A percentile compares a stretch with the other conserved stretches of the same genome.
Evolutionary conservation across 2,329 filamentous ascomycete genomes (phyloP).

Genomic region (Alternaria sp.): DNA sequence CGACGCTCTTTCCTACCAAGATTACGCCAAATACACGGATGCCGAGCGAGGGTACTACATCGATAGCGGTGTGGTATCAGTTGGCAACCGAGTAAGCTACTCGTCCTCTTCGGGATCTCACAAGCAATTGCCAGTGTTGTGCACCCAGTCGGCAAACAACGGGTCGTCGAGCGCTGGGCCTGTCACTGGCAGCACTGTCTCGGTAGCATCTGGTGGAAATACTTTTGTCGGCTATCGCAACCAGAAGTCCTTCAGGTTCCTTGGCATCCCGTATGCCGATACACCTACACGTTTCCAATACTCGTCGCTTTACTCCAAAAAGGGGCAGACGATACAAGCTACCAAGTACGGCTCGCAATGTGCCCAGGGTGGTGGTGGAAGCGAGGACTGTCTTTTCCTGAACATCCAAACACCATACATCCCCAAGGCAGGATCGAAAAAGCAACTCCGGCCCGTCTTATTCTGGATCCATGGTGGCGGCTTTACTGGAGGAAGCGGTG

Average conservation of each 20-base stretch:
- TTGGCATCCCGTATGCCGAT: constrained; percentile 58
- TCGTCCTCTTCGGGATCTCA: constrained; percentile 32
- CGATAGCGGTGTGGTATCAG: constrained; percentile 50
- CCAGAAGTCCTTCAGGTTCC: constrained; percentile 58
- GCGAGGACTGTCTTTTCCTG: constrained; percentile 60
- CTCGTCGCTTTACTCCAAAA: constrained; percentile 56
- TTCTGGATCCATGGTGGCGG: constrained; percentile 66
- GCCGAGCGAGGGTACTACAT: constrained; percentile 55
- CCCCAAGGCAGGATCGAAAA: constrained; percentile 50
- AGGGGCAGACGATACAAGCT: constrained; percentile 56
- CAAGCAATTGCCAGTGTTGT: constrained; percentile 57
- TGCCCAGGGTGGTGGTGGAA: constrained; percentile 50
- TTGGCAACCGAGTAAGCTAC: constrained; percentile 48
- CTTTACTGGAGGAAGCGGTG: constrained; percentile 59
- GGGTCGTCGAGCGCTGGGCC: constrained; percentile 33
- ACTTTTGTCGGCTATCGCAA: constrained; percentile 62
- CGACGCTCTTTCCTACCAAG: constrained; percentile 56
- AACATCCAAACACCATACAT: constrained; percentile 57
- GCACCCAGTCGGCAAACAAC: constrained; percentile 59
- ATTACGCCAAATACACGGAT: constrained; percentile 51
- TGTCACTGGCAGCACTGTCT: constrained; percentile 44
- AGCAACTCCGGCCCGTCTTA: constrained; percentile 57
- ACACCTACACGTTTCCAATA: constrained; percentile 56
- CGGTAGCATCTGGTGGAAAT: constrained; percentile 54
- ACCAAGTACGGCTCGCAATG: constrained; percentile 58